These are phyloP conservation scores for Pyrenochaeta sp. DNA, from an alignment of 2,329 filamentous ascomycete species.

Conservation along the genomic window DNA sequence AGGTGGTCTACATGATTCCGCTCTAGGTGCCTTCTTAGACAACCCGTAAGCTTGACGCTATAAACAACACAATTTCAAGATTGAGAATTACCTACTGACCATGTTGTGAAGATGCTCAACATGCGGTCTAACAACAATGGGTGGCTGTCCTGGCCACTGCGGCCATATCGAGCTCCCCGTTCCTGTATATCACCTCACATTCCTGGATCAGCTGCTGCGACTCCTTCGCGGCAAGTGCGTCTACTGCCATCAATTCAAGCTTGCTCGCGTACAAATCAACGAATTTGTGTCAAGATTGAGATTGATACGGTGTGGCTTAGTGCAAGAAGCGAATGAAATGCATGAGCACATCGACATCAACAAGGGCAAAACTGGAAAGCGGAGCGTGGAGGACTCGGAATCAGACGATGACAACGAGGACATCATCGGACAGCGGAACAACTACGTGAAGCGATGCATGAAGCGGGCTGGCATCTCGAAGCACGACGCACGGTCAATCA, in stretches of 20 bases:
- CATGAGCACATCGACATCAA: conserved; percentile 56
- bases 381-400: conserved; percentile 63
- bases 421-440: conserved; percentile 65
- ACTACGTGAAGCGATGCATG: conserved; percentile 78
- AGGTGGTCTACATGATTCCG: conserved; percentile 90
- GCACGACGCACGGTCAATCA: conserved; percentile 56
- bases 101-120: conserved; percentile 77
- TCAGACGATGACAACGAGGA: conserved; percentile 67
- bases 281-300: conserved; percentile 84
- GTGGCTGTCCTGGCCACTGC: conserved; percentile 84
- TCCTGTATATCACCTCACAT: conserved; percentile 94
- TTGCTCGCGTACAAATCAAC: conserved; percentile 79
- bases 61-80: background rate
- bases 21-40: conserved; percentile 89
- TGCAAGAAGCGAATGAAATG: conserved; percentile 69
- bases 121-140: conserved; percentile 82
- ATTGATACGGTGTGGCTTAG: conserved; percentile 82
- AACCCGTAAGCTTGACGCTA: conserved; percentile 68
- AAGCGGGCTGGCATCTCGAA: conserved; percentile 62
- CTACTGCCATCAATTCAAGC: conserved; percentile 87
- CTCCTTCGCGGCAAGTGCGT: conserved; percentile 87
- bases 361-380: conserved; percentile 46
- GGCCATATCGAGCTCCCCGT: conserved; percentile 96
- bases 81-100: conserved; percentile 10
- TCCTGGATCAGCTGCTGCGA: conserved; percentile 89